A percentile compares a stretch with the other conserved stretches of the same genome.
These are phyloP conservation scores for Colletotrichum paranaense DNA, from an alignment of 2,329 filamentous ascomycete species.

Conservation along the genomic window DNA sequence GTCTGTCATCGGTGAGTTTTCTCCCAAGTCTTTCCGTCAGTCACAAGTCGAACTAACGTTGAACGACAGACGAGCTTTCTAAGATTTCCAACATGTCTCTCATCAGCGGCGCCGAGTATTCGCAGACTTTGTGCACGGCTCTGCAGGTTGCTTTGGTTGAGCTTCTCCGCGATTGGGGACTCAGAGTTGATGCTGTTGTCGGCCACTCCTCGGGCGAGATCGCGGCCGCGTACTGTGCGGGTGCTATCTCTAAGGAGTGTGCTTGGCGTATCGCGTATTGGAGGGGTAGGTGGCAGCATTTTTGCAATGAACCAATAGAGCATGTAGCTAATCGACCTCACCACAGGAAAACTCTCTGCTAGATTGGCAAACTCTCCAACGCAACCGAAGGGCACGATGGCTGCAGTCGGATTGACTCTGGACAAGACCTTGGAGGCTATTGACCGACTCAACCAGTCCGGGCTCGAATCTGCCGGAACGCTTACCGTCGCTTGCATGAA, in stretches of 20 bases:
- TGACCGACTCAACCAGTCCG: background rate
- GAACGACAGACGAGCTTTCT: conserved; percentile 40
- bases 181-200: conserved; percentile 42
- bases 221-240: conserved; percentile 54
- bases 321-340: no score
- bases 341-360: conserved; percentile 46
- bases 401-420: conserved; percentile 60
- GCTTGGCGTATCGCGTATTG: conserved; percentile 62
- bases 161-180: conserved; percentile 42
- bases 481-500: conserved; percentile 55
- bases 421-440: conserved; percentile 44
- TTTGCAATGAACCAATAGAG: background rate
- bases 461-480: conserved; percentile 24
- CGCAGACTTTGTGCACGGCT: conserved; percentile 54
- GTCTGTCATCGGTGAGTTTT: conserved; percentile 43
- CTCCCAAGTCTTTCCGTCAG: background rate
- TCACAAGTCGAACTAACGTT: conserved; percentile 37
- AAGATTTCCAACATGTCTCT: conserved; percentile 36
- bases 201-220: conserved; percentile 53
- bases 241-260: conserved; percentile 45
- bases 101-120: conserved; percentile 17
- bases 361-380: conserved; percentile 28
- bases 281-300: conserved; percentile 43
- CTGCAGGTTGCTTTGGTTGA: conserved; percentile 55
- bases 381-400: conserved; percentile 52